Evolutionary conservation across 2,329 filamentous ascomycete species (phyloP).

Genomic region (Emydomyces testavorans): DNA sequence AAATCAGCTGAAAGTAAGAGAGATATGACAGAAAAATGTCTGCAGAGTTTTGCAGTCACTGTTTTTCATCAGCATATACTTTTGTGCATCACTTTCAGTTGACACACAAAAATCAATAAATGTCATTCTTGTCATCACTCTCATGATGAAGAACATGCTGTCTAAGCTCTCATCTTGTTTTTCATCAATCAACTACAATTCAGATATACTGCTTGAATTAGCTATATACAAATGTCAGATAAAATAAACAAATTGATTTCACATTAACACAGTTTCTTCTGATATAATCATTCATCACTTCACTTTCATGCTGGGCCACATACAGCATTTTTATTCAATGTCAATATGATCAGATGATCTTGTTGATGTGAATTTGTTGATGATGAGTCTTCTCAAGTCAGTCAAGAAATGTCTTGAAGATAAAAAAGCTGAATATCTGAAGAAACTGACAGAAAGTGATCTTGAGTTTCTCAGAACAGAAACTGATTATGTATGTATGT

Average conservation of each 20-base stretch:
- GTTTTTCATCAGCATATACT: slow-evolving; percentile 3
- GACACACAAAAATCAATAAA: background rate
- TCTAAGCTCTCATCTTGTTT: background rate
- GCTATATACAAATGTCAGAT: background rate
- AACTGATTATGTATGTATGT: no score
- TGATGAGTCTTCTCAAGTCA: slow-evolving; percentile 3
- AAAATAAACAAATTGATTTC: background rate
- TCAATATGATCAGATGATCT: background rate
- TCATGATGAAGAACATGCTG: background rate
- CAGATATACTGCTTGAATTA: background rate
- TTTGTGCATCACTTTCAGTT: slow-evolving; percentile 3
- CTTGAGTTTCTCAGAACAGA: background rate
- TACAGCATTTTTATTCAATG: background rate
- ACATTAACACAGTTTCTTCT: background rate
- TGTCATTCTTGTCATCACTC: background rate
- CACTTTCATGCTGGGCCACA: background rate
- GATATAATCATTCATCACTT: background rate
- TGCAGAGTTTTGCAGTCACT: background rate
- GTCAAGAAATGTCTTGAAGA: slow-evolving; percentile 2
- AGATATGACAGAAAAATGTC: background rate
- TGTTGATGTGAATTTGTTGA: background rate
- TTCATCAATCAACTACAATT: background rate
- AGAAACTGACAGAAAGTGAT: background rate
- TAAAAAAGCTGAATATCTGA: background rate
- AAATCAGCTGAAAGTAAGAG: background rate